Evolutionary conservation across 1,284 basidiomycete genomes (phyloP), one percentile per base, ranked within the genome.

Genomic region (Irpex sp.): DNA sequence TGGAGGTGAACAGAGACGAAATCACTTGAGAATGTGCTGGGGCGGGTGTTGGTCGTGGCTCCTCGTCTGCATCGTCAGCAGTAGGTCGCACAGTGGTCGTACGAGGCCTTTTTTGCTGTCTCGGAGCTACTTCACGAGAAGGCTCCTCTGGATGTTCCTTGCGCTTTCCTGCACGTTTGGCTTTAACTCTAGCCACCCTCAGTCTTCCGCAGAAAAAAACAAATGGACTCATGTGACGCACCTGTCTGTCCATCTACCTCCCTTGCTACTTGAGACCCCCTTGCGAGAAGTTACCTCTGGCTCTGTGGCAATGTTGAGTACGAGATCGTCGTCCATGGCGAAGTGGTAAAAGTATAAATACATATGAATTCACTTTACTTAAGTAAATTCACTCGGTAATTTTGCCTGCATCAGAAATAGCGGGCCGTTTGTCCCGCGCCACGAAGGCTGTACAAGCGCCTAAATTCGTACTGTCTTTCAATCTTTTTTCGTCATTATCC

Each of bases 1-100:
- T 93, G 65, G 86, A 92, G 0, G 93, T 88, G 79, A 98, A 98
- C 3, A 98, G 82, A 2, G 94, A 96, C 0, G 96, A 97, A 68
- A 97, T 94, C 65, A 96, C 81, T 72, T 96, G 93, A 4, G 80
- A 78, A 54, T 77, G 77, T 49, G 31, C 11, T 65, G 73, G 62
- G 68, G 74, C 67, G 65, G 71, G 65, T 67, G 69, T 63, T 67
- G 73, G 59, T 56, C 58, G 61, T 49, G 67, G 68, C 5, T 49
- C 59, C 3, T 57, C 61, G 9, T 48, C 52, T n/a, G 17, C 15
- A 52, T 68, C 65, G 44, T 68, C 66, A 19, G 59, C 52, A 34
- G 73, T 51, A 38, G 68, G 55, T 62, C 21, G 44, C 17, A 70
- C 36, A 57, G 38, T 68, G 51, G 81, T 81, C 62, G 77, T 80